Base-by-base conservation (phyloP, 1,284 basidiomycete genomes). In the Tilletia horrida region DNA sequence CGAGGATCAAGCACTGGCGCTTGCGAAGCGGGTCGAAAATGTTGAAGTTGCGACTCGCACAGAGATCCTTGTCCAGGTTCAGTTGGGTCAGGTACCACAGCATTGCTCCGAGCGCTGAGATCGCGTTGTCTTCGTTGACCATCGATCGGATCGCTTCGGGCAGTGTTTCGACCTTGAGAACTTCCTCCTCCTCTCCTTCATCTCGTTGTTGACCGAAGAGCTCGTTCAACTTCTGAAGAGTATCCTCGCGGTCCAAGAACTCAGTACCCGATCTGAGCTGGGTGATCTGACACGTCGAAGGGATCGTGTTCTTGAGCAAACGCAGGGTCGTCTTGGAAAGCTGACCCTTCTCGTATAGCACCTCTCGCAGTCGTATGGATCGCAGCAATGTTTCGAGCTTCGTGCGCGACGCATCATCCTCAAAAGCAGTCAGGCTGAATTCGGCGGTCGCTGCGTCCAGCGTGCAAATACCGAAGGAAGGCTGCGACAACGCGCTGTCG, bases 361-460 rank as follows among this genome's bases (percentile, higher is more conserved):
- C 83, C 81, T 98, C 96, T 83, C 97, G 97, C 0, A 93, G 92
- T 63, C 93, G 86, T 65, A 97, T 85, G 79, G 97, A 94, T 68
- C 95, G 86, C 83, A 98, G 88, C 78, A 97, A 84, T 0, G 96
- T 99, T 84, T 98, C 95, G 71, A 99, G 84, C 76, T 89, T 90
- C 2, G 95, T 97, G 47, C 93, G 87, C 75, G 91, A 93, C 16
- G 91, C 86, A 81, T 98, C 96, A 77, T 99, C 96, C 67, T 91
- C 88, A 79, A 98, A 97, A 0, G 87, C 85, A 65, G 91, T 90
- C 76, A 98, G 82, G 75, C 93, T 91, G 85, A 99, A 98, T 81
- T 97, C 91, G 69, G 93, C 95, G 0, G 96, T 98, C 7, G 94
- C 88, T 68, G 93, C 94, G 81, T 99, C 96, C 75, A 98, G 84